These are phyloP conservation scores for Vigna nakashimae DNA, from an alignment of 306 rosid genomes.

Conservation along the genomic window DNA sequence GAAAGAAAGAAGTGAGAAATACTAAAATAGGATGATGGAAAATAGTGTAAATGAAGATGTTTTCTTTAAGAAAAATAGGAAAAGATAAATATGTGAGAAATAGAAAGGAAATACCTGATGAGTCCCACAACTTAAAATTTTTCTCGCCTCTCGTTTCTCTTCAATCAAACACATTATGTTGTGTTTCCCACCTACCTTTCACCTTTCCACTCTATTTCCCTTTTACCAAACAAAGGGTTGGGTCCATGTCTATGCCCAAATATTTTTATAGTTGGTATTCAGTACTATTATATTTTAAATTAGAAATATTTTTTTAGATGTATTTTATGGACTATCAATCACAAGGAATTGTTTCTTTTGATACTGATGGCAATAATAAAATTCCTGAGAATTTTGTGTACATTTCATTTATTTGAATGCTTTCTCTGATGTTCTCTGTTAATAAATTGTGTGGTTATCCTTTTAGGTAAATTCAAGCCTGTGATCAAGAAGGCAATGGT, in stretches of 20 bases:
- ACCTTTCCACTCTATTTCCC: too few relatives aligned
- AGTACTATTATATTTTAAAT: slow-evolving; percentile 8
- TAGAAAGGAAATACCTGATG: not conserved
- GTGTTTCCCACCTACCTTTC: too few relatives aligned
- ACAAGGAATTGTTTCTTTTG: not conserved
- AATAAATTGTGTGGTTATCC: slow-evolving; percentile 34
- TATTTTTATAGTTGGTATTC: slow-evolving; percentile 30
- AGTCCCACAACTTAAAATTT: too few relatives aligned
- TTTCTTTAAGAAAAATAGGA: not conserved
- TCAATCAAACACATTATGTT: too few relatives aligned
- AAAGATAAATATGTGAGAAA: not conserved
- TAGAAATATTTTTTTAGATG: not conserved
- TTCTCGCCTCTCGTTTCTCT: too few relatives aligned
- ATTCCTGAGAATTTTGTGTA: not conserved
- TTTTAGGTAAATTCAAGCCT: slow-evolving; percentile 94
- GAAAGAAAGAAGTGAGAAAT: not conserved
- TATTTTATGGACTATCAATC: slow-evolving; percentile 23
- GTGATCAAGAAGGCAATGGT: slow-evolving; percentile 99
- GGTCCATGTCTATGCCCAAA: slow-evolving; percentile 4
- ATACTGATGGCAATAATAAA: not conserved
- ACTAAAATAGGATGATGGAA: not conserved
- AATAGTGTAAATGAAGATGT: too few relatives aligned
- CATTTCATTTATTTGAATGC: slow-evolving; percentile 38
- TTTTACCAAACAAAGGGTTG: too few relatives aligned
- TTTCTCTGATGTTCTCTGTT: slow-evolving; percentile 39